Evolutionary conservation across 1,139 yeast species (phyloP).

Genomic region (Trichomonascaceae sp.): DNA sequence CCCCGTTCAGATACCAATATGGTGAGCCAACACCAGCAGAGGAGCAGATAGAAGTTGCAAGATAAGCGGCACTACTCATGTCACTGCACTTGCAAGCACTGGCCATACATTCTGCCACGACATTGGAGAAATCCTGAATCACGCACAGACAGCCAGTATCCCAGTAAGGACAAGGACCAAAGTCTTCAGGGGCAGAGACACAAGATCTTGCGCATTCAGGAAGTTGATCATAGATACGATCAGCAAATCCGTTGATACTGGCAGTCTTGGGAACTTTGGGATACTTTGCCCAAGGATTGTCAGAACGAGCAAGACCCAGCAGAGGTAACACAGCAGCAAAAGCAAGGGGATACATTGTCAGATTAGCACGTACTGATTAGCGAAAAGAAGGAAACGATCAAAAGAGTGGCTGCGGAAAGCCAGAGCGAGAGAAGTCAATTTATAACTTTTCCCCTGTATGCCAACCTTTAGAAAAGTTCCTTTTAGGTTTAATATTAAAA

Average conservation of each 20-base stretch:
- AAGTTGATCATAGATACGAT: conserved; percentile 38
- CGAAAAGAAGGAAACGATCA: neutral
- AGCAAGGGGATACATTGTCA: conserved; percentile 4
- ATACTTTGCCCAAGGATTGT: conserved; percentile 21
- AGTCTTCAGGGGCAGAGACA: conserved; percentile 11
- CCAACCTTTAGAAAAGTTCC: neutral
- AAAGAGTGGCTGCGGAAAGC: neutral
- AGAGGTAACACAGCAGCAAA: conserved; percentile 8
- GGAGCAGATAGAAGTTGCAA: conserved; percentile 41
- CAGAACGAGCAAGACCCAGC: conserved; percentile 1
- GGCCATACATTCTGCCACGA: conserved; percentile 44
- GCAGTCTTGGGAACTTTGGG: conserved; percentile 48
- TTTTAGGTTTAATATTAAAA: neutral
- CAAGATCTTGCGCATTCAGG: conserved; percentile 42
- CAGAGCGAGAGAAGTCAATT: neutral
- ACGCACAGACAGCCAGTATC: conserved; percentile 50
- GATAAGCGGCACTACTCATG: conserved; percentile 37
- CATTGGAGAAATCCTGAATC: conserved; percentile 44
- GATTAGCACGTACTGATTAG: neutral
- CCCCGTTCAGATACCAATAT: conserved; percentile 42
- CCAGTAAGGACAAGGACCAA: conserved; percentile 44
- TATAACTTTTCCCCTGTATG: neutral
- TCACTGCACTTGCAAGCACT: conserved; percentile 38
- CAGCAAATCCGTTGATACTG: conserved; percentile 48
- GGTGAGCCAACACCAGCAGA: conserved; percentile 40